Percentiles rank a stretch among this genome's conserved stretches.
These are phyloP conservation scores for Amanita fuliginea DNA, from an alignment of 768 basidiomycete species.

Conservation along the genomic window DNA sequence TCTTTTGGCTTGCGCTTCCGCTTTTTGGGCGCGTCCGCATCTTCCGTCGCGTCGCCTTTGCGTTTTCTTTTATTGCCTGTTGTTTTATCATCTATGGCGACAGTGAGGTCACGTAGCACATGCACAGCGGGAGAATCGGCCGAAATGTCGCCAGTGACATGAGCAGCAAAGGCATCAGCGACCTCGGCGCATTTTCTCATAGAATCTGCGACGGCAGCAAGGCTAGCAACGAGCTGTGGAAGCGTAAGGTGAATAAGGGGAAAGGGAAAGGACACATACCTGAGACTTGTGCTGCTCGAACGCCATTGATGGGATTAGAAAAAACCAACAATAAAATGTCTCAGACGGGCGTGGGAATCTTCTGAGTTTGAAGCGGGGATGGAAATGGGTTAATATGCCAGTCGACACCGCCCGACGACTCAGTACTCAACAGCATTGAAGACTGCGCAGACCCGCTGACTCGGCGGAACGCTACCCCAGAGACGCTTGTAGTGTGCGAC, in stretches of 20 bases:
- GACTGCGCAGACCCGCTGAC: constrained; percentile 18
- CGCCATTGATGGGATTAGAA: constrained; percentile 7
- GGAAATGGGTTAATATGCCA: constrained; percentile 13
- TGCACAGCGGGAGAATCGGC: constrained; percentile 12
- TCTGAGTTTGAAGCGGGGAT: constrained; percentile 22
- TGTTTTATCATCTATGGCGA: constrained; percentile 7
- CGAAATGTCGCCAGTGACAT: constrained; percentile 27
- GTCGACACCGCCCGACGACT: constrained; percentile 6
- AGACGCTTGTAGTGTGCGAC: constrained; percentile 15
- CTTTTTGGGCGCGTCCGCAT: constrained; percentile 35
- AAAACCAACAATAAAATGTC: constrained; percentile 13
- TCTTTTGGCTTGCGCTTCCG: constrained; percentile 67
- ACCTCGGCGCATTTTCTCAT: constrained; percentile 53
- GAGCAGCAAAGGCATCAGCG: constrained; percentile 48
- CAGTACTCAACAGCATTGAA: constrained; percentile 15
- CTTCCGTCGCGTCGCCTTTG: constrained; percentile 32
- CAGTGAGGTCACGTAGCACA: constrained; percentile 11
- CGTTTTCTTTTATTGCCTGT: constrained; percentile 35
- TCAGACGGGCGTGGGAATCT: constrained; percentile 27
- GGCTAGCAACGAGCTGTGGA: constrained; percentile 41
- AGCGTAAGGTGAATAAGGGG: constrained; percentile 9
- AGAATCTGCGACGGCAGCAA: constrained; percentile 45
- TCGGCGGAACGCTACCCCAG: constrained; percentile 13
- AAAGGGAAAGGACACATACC: constrained; percentile 15
- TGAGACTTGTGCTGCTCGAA: constrained; percentile 22